Percentiles rank a stretch among this genome's conserved stretches.
Conservation (phyloP, 75 land plant genomes). For the Pinus taeda region DNA sequence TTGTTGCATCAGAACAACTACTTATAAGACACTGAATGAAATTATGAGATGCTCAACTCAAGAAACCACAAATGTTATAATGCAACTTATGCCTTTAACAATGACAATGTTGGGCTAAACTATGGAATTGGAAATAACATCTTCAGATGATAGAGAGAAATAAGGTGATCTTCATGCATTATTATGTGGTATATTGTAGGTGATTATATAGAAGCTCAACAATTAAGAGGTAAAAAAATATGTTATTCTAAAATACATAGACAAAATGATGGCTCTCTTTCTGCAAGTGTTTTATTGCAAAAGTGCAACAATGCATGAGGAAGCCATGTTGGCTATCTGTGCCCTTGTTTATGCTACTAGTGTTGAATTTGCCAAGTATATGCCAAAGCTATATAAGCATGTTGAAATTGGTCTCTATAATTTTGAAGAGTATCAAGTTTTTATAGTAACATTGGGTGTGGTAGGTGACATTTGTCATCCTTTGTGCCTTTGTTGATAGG, state of each 20-base stretch:
- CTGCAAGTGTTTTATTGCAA: constrained; percentile 61
- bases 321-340: constrained; percentile 77
- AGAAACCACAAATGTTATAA: constrained; percentile 42
- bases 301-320: constrained; percentile 73
- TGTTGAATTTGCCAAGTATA: constrained; percentile 54
- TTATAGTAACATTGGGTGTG: constrained; percentile 61
- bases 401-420: constrained; percentile 69
- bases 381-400: constrained; percentile 63
- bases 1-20: constrained; percentile 46
- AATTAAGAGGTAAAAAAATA: constrained; percentile 41
- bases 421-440: constrained; percentile 77
- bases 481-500: constrained; percentile 25
- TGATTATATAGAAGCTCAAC: constrained; percentile 61
- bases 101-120: constrained; percentile 51
- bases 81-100: constrained; percentile 47
- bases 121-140: constrained; percentile 41
- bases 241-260: constrained; percentile 47
- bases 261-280: constrained; percentile 59
- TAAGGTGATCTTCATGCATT: constrained; percentile 62
- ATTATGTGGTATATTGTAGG: constrained; percentile 67
- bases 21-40: constrained; percentile 76
- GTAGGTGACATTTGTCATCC: constrained; percentile 75
- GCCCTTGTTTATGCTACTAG: constrained; percentile 68
- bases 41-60: constrained; percentile 41
- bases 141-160: constrained; percentile 34